Base-by-base conservation (phyloP, 108 stramenopile genomes). In the Schizochytrium sp. region DNA sequence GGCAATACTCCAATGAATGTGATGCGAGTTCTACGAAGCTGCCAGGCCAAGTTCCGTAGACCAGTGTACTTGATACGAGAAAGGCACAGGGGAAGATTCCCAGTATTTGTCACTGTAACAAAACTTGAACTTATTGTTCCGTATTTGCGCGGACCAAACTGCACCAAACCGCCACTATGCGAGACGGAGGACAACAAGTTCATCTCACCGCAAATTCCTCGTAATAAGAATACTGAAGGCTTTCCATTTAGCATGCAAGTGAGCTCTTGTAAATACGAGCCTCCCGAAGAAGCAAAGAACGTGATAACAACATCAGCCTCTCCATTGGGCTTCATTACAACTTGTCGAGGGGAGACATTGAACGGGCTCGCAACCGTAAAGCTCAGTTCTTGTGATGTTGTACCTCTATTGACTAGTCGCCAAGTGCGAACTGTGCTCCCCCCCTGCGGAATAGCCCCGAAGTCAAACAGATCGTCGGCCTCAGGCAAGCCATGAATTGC, bases 261-360 rank as follows among this genome's bases (percentile, higher is more conserved):
- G 64, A 69, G 64, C 64, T 69, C 64, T 69, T 69, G 64, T 44
- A 69, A 5, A 15, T 69, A 69, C 64, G 64, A 69, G 28, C 64
- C 64, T 38, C 2, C 1, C 12, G 64, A 8, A 12, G 64, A 28
- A 44, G 12, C 64, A 38, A 8, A 38, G 15, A 69, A 83, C 38
- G 47, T 5, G 53, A 83, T 42, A 5, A 38, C 55, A 13, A 83
- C 53, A 10, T 42, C n/a, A 47, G 76, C 28, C 13, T 47, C 15
- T 28, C 55, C 76, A 5, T 83, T 53, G 10, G 47, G 76, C 28
- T 83, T 40, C 17, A 83, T 47, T n/a, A 40, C 40, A 46, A 83
- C 17, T 40, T 5, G 5, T 5, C 50, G 5, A 15, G 76, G 76
- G 50, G 47, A 49, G 28, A 49, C 47, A 28, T 10, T 55, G 47